A percentile compares a stretch with the other conserved stretches of the same genome.
Conservation (phyloP, 495 filamentous ascomycete species). For the Neurospora pannonica region DNA sequence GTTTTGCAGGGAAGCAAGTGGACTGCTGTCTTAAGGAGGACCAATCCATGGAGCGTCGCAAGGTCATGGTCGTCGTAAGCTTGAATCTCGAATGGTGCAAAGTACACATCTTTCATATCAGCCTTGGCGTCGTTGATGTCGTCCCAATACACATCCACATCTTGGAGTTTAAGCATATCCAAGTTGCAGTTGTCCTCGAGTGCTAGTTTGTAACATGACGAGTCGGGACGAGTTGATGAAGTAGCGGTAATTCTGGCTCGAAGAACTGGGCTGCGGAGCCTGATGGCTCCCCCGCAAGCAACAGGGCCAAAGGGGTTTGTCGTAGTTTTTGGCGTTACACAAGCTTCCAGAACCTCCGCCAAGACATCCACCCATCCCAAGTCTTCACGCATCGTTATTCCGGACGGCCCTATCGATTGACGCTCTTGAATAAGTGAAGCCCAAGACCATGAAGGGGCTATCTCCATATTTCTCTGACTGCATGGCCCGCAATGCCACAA, state of each 20-base stretch:
- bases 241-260: background rate
- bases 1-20: background rate
- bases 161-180: background rate
- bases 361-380: background rate
- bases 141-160: background rate
- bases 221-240: too few species aligned
- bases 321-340: background rate
- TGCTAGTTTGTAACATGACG: background rate
- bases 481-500: background rate
- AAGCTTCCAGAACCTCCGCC: background rate
- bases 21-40: background rate
- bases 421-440: background rate
- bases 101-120: background rate
- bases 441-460: background rate
- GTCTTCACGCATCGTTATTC: too few species aligned
- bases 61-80: background rate
- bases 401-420: too few species aligned
- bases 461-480: background rate
- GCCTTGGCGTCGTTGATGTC: background rate
- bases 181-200: background rate
- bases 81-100: background rate
- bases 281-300: background rate
- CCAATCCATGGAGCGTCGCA: background rate
- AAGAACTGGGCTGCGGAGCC: background rate
- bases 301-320: background rate